Percentiles rank a stretch among this genome's conserved stretches.
Evolutionary conservation across 2,329 filamentous ascomycete species (phyloP).

Genomic region (Gnomoniopsis sp.): DNA sequence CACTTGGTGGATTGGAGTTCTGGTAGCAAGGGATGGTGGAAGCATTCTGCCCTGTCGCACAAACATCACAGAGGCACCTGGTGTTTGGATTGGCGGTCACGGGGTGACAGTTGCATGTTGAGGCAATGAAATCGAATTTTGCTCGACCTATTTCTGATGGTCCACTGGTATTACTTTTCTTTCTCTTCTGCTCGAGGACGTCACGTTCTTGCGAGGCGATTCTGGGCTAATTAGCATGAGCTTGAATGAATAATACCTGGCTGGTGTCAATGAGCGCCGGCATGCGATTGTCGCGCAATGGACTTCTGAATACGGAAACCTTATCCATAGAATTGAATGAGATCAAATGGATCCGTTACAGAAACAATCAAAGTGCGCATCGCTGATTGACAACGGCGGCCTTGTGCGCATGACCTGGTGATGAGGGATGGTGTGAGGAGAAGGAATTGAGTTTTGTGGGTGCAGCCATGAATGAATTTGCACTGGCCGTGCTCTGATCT

Average conservation of each 20-base stretch:
- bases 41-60: slow-evolving; percentile 12
- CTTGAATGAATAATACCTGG: neutral
- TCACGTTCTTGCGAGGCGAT: neutral
- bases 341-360: neutral
- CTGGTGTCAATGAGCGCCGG: neutral
- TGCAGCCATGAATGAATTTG: neutral
- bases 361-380: neutral
- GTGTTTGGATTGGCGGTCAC: slow-evolving; percentile 9
- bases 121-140: neutral
- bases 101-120: slow-evolving; percentile 4
- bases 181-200: neutral
- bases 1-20: slow-evolving; percentile 6
- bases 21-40: neutral
- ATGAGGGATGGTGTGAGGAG: neutral
- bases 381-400: neutral
- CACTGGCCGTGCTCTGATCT: no score
- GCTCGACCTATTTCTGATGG: neutral
- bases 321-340: neutral
- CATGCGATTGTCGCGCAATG: neutral
- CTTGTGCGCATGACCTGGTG: neutral
- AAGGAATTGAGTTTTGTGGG: neutral
- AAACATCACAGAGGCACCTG: slow-evolving; percentile 9
- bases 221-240: neutral
- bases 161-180: neutral
- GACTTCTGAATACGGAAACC: neutral